Base-by-base conservation (phyloP, 2,329 filamentous ascomycete species). In the Pseudogymnoascus sp. region DNA sequence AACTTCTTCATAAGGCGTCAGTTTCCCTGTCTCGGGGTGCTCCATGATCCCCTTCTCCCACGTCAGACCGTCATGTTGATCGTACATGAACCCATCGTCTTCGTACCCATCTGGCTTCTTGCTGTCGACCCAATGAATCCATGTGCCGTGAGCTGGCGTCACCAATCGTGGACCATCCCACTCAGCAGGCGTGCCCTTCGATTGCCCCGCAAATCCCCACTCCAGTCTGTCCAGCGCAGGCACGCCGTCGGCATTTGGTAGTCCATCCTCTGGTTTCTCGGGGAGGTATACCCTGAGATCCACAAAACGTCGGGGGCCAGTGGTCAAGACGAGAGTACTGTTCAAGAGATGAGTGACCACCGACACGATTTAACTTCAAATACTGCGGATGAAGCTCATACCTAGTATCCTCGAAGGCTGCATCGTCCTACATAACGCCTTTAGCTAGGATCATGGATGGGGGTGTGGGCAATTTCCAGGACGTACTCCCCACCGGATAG, bases 1-100 rank as follows among this genome's bases (percentile, higher is more conserved):
- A 8, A 71, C 63, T 61, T 72, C 71, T 47, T 72, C 66, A 53
- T 72, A 72, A 8, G 66, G 64, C 11, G 64, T 67, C 24, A 68
- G 62, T 3, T 62, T 37, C 3, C 70, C 70, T 1, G 68, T 71
- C 7, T 64, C 64, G 2, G 67, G 65, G 44, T 71, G 31, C 4
- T 61, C 47, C 53, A 67, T 68, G 7, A 44, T 65, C 19, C 71
- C 71, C 24, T 64, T 67, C 35, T 72, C 71, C 56, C 72, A 62
- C 10, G 67, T 64, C 31, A 65, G 61, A 11, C 69, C 68, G 42
- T 68, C 61, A 4, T 65, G 63, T 53, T 68, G 67, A 4, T 67
- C 63, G 4, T 59, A 63, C 67, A 72, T 67, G 14, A 70, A 64
- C 2, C 70, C 71, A 59, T 71, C 67, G 61, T 72, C 71, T 56